Evolutionary conservation across 2,329 filamentous ascomycete genomes (phyloP).

Genomic region (Fusarium continuum): DNA sequence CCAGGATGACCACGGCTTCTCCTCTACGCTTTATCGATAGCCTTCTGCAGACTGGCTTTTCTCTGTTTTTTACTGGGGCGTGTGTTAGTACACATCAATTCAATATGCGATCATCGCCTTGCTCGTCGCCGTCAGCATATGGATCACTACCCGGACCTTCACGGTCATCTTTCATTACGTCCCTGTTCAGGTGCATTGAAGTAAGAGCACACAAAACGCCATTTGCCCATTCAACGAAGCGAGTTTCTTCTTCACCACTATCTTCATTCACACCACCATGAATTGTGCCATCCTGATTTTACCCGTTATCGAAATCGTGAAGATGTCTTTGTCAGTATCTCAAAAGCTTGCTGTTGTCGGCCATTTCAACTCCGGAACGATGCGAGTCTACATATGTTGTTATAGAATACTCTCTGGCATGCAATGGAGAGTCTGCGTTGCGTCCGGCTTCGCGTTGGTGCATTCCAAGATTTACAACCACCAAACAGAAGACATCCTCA

Average conservation of each 20-base stretch:
- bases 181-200: slow-evolving; percentile 48
- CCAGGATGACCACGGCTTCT: slow-evolving; percentile 20
- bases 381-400: not conserved
- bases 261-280: slow-evolving; percentile 45
- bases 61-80: slow-evolving; percentile 45
- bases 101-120: slow-evolving; percentile 40
- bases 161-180: slow-evolving; percentile 48
- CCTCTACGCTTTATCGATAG: slow-evolving; percentile 42
- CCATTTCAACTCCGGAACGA: slow-evolving; percentile 17
- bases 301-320: slow-evolving; percentile 25
- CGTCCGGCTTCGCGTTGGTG: slow-evolving; percentile 28
- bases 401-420: fast-evolving
- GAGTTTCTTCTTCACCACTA: slow-evolving; percentile 47
- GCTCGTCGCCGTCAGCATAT: slow-evolving; percentile 30
- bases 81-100: slow-evolving; percentile 43
- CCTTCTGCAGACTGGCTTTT: slow-evolving; percentile 42
- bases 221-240: slow-evolving; percentile 45
- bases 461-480: slow-evolving; percentile 18
- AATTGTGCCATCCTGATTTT: slow-evolving; percentile 17
- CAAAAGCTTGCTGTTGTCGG: slow-evolving; percentile 24
- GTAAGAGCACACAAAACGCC: slow-evolving; percentile 35
- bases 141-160: slow-evolving; percentile 45
- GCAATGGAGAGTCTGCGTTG: slow-evolving; percentile 17
- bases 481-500: slow-evolving; percentile 20
- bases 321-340: slow-evolving; percentile 4